Evolutionary conservation across 352 stramenopile genomes (phyloP).

Genomic region (Phytophthora parvispora): DNA sequence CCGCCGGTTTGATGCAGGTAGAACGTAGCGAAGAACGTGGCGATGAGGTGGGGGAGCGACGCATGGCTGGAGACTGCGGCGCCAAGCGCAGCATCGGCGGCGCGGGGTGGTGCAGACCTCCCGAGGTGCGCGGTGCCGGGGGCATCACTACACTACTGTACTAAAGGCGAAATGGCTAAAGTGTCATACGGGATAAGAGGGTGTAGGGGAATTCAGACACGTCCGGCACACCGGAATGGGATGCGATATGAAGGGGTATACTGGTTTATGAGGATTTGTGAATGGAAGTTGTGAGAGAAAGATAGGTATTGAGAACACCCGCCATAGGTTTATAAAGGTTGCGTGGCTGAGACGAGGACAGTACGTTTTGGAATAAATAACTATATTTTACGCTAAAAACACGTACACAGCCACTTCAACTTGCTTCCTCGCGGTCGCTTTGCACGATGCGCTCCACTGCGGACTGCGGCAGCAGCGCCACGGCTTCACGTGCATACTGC

Average conservation of each 20-base stretch:
- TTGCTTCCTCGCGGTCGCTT: conserved; percentile 24
- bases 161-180: background rate
- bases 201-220: conserved; percentile 18
- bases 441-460: conserved; percentile 26
- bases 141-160: conserved; percentile 5
- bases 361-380: conserved; percentile 21
- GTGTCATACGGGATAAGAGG: conserved; percentile 18
- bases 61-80: conserved; percentile 2
- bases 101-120: conserved; percentile 1
- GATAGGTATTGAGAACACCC: background rate
- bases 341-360: conserved; percentile 7
- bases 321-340: background rate
- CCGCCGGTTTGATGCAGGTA: conserved; percentile 15
- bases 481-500: conserved; percentile 41
- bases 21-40: conserved; percentile 2
- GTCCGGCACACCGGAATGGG: background rate
- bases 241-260: conserved; percentile 12
- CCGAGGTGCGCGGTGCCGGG: background rate
- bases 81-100: conserved; percentile 1
- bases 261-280: background rate
- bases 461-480: conserved; percentile 20
- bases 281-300: background rate
- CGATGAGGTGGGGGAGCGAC: conserved; percentile 9
- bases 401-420: conserved; percentile 16
- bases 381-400: conserved; percentile 22